These are phyloP conservation scores for Aspergillus bridgeri DNA, from an alignment of 495 filamentous ascomycete genomes.

Conservation along the genomic window DNA sequence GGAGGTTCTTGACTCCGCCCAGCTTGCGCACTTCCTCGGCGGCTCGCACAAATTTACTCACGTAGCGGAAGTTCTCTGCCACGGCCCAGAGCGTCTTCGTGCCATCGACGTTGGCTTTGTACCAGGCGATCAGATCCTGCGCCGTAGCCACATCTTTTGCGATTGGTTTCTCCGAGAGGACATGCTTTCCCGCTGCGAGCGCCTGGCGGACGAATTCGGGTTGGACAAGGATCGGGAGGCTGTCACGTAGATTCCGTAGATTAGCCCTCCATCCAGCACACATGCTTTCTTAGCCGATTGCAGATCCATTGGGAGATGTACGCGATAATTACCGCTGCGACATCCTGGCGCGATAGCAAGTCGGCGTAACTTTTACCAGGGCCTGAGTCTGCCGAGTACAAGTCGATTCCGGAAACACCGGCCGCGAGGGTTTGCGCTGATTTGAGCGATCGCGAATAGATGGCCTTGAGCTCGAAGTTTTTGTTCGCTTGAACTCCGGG, in stretches of 20 bases:
- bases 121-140: slow-evolving; percentile 59
- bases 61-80: slow-evolving; percentile 75
- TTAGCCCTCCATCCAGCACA: background rate
- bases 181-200: slow-evolving; percentile 70
- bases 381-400: slow-evolving; percentile 61
- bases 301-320: slow-evolving; percentile 26
- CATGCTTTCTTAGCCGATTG: background rate
- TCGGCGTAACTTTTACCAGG: slow-evolving; percentile 51
- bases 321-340: slow-evolving; percentile 67
- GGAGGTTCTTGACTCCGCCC: slow-evolving; percentile 64
- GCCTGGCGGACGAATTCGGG: slow-evolving; percentile 41
- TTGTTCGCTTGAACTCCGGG: slow-evolving; percentile 49
- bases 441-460: slow-evolving; percentile 59
- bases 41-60: slow-evolving; percentile 53
- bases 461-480: slow-evolving; percentile 51
- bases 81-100: slow-evolving; percentile 56
- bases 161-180: slow-evolving; percentile 81
- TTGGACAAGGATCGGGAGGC: slow-evolving; percentile 38
- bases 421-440: slow-evolving; percentile 44
- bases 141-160: slow-evolving; percentile 63
- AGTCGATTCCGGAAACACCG: slow-evolving; percentile 41
- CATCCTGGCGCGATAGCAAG: slow-evolving; percentile 61
- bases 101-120: slow-evolving; percentile 45
- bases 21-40: slow-evolving; percentile 55
- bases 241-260: slow-evolving; percentile 26